Evolutionary conservation across 805 yeast species (phyloP).

Genomic region (Cephaloascus fragrans): DNA sequence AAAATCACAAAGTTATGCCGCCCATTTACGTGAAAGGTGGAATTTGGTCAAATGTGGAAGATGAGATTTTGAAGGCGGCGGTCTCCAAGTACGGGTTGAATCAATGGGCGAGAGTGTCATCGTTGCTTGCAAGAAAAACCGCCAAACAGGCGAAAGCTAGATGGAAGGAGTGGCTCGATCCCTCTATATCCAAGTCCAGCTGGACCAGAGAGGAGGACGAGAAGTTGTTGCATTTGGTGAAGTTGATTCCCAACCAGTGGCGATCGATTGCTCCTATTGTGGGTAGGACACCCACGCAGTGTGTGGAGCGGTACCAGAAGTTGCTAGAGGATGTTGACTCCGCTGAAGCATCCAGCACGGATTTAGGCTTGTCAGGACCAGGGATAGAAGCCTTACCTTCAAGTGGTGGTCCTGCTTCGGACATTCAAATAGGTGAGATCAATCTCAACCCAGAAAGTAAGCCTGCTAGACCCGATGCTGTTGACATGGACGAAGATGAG

Average conservation of each 20-base stretch:
- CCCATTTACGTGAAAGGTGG: constrained; percentile 82
- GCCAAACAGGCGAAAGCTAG: constrained; percentile 89
- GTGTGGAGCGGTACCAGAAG: constrained; percentile 76
- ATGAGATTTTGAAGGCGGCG: constrained; percentile 83
- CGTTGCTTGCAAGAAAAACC: constrained; percentile 73
- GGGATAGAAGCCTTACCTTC: constrained; percentile 43
- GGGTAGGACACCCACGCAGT: constrained; percentile 80
- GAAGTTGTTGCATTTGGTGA: constrained; percentile 53
- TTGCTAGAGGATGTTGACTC: constrained; percentile 45
- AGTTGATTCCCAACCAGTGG: constrained; percentile 88
- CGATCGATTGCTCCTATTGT: constrained; percentile 73
- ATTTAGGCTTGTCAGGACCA: constrained; percentile 36
- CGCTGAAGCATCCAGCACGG: constrained; percentile 12
- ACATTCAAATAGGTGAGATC: constrained; percentile 39
- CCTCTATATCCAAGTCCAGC: constrained; percentile 48
- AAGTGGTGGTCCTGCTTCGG: constrained; percentile 21
- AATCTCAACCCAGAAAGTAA: constrained; percentile 66
- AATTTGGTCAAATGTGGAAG: constrained; percentile 79
- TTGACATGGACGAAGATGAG: constrained; percentile 79
- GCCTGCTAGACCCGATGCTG: constrained; percentile 76
- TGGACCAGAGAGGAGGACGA: constrained; percentile 79
- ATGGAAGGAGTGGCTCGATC: constrained; percentile 86
- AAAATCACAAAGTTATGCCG: constrained; percentile 31
- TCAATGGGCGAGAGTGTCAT: constrained; percentile 91
- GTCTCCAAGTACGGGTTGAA: constrained; percentile 88